Conservation (phyloP, 805 yeast species). For the Suhomyces xylopsoci region DNA sequence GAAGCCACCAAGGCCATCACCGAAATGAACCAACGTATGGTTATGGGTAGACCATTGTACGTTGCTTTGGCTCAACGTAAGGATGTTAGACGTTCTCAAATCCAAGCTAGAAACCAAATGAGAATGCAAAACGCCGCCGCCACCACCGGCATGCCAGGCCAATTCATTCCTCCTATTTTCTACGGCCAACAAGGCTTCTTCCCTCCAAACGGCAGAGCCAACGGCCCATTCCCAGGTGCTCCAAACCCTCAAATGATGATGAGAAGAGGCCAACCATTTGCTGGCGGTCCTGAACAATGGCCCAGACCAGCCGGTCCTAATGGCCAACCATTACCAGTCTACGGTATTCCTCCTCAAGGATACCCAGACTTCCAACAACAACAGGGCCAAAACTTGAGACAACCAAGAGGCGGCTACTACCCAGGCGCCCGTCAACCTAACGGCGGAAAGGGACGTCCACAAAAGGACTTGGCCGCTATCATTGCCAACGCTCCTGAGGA, state of each 20-base stretch:
- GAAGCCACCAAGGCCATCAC: conserved; percentile 98
- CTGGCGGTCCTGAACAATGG: conserved; percentile 62
- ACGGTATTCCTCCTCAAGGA: conserved; percentile 81
- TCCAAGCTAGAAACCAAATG: conserved; percentile 96
- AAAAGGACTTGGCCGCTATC: conserved; percentile 57
- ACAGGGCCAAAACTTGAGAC: conserved; percentile 39
- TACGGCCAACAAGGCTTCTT: conserved; percentile 83
- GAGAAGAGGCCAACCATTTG: conserved; percentile 66
- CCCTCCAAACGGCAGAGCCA: conserved; percentile 82
- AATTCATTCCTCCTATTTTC: conserved; percentile 83
- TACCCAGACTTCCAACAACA: conserved; percentile 45
- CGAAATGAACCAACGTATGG: conserved; percentile 97
- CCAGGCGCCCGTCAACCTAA: conserved; percentile 42
- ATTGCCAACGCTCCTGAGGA: conserved; percentile 70
- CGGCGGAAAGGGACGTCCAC: conserved; percentile 32
- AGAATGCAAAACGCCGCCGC: conserved; percentile 97
- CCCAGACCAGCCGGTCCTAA: conserved; percentile 66
- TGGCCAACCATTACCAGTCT: conserved; percentile 81
- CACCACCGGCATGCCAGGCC: conserved; percentile 80
- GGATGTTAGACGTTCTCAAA: conserved; percentile 95
- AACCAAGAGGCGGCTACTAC: conserved; percentile 59
- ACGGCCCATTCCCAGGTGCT: conserved; percentile 62
- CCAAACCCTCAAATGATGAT: conserved; percentile 80
- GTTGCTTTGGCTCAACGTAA: conserved; percentile 99
- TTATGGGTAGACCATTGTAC: conserved; percentile 92